Evolutionary conservation across 2,329 filamentous ascomycete species (phyloP).

Genomic region (Beauveria scarabaeidicola): DNA sequence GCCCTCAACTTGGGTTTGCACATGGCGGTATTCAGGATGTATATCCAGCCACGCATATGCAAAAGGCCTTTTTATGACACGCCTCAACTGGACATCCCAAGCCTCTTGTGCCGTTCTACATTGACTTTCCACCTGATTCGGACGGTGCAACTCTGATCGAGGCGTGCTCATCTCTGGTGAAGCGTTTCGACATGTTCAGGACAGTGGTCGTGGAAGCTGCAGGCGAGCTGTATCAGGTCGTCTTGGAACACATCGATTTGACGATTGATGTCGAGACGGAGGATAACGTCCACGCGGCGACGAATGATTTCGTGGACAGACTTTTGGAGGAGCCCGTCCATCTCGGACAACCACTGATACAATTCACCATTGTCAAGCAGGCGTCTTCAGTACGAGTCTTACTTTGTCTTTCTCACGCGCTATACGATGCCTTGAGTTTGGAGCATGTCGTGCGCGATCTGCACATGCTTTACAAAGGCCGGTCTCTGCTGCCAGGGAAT

Average conservation of each 20-base stretch:
- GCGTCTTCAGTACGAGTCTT: neutral
- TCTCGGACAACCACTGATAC: neutral
- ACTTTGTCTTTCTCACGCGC: neutral
- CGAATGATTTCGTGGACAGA: neutral
- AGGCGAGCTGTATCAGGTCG: conserved; percentile 10
- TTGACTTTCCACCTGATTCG: neutral
- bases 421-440: neutral
- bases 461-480: neutral
- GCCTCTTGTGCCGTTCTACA: neutral
- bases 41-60: neutral
- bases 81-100: neutral
- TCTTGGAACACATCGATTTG: neutral
- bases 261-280: neutral
- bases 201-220: conserved; percentile 8
- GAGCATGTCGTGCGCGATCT: neutral
- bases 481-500: neutral
- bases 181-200: conserved; percentile 13
- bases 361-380: neutral
- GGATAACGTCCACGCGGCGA: neutral
- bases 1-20: neutral
- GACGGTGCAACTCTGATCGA: neutral
- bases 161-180: conserved; percentile 4
- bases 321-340: neutral
- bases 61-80: neutral
- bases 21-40: neutral